Percentiles rank a stretch among this genome's conserved stretches.
phyloP scores from a whole-genome alignment of 2,329 filamentous ascomycete species.

The Whalleya microplaca region DNA sequence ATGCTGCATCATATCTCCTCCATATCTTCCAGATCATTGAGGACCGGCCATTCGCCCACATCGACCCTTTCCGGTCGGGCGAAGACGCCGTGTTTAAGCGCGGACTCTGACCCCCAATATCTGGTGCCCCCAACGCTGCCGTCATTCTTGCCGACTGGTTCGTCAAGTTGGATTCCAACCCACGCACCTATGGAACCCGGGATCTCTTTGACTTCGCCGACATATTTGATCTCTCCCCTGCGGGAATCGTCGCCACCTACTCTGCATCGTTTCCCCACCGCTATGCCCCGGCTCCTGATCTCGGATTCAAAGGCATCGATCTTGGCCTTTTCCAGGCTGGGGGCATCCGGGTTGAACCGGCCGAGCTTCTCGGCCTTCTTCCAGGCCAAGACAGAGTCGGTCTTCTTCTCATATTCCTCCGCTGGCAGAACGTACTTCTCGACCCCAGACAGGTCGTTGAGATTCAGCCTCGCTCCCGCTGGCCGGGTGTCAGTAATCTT shows the following conservation, averaged over 20 bases:
- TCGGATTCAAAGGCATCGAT: slow-evolving; percentile 70
- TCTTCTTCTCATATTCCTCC: slow-evolving; percentile 81
- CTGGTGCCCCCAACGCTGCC: slow-evolving; percentile 68
- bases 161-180: slow-evolving; percentile 77
- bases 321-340: slow-evolving; percentile 73
- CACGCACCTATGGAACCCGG: slow-evolving; percentile 66
- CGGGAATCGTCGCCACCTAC: slow-evolving; percentile 69
- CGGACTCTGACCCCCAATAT: slow-evolving; percentile 70
- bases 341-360: slow-evolving; percentile 87
- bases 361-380: slow-evolving; percentile 96
- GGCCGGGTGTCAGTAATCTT: slow-evolving; percentile 84
- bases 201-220: slow-evolving; percentile 77
- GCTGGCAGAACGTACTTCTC: slow-evolving; percentile 90
- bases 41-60: slow-evolving; percentile 70
- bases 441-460: slow-evolving; percentile 78
- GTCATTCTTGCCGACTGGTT: slow-evolving; percentile 83
- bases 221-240: slow-evolving; percentile 71
- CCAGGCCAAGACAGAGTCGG: slow-evolving; percentile 90
- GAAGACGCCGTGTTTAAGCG: slow-evolving; percentile 75
- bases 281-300: slow-evolving; percentile 69
- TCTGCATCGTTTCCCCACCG: slow-evolving; percentile 64
- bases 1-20: slow-evolving; percentile 64
- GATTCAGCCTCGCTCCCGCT: slow-evolving; percentile 74
- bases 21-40: slow-evolving; percentile 78
- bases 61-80: slow-evolving; percentile 79